Evolutionary conservation across 2,329 filamentous ascomycete species (phyloP).

Genomic region (Exserohilum rostratum): DNA sequence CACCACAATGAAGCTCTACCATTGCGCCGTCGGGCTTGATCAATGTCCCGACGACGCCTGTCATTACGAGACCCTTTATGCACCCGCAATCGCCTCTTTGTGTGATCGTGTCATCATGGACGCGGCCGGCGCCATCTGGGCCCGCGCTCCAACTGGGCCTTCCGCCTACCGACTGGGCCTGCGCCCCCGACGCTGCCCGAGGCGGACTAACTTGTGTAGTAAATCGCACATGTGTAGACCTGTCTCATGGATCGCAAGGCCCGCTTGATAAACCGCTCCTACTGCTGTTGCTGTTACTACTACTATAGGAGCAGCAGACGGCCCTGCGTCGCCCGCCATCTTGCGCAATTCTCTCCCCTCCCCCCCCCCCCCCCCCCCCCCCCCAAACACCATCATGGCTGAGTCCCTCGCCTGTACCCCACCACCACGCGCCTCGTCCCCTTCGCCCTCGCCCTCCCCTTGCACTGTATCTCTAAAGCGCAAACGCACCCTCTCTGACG

Average conservation of each 20-base stretch:
- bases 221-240: conserved; percentile 14
- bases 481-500: conserved; percentile 36
- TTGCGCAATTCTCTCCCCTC: neutral
- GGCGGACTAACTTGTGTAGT: conserved; percentile 11
- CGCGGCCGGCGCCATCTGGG: too few relatives aligned
- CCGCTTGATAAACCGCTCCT: conserved; percentile 12
- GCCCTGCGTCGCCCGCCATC: conserved; percentile 5
- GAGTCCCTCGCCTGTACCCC: conserved; percentile 16
- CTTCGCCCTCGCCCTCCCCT: conserved; percentile 18
- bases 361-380: too few relatives aligned
- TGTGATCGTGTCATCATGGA: too few relatives aligned
- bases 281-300: too few relatives aligned
- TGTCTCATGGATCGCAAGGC: conserved; percentile 10
- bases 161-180: conserved; percentile 18
- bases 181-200: conserved; percentile 15
- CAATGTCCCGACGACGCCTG: too few relatives aligned
- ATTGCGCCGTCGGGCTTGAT: too few relatives aligned
- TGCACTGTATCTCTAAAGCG: conserved; percentile 39
- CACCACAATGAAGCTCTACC: too few relatives aligned
- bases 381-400: conserved; percentile 19
- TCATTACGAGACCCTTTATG: too few relatives aligned
- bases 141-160: too few relatives aligned
- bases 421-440: conserved; percentile 7
- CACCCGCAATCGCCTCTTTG: too few relatives aligned
- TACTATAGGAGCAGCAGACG: too few relatives aligned